phyloP scores from a whole-genome alignment of 768 basidiomycete species.

The Heimioporus sp. region DNA sequence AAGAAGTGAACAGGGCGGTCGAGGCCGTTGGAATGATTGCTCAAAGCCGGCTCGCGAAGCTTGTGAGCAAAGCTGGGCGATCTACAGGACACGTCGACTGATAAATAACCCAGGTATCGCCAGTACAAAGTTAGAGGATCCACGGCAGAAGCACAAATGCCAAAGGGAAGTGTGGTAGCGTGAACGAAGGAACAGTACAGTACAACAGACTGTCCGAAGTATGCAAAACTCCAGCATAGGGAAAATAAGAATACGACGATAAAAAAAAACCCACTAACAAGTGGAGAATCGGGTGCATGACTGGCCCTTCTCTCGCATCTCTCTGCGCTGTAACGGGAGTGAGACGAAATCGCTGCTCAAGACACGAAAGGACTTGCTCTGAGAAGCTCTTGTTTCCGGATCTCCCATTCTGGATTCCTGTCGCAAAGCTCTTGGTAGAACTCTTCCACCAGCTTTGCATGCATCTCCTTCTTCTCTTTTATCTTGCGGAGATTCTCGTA shows the following conservation, averaged over 20 bases:
- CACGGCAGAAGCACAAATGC: slow-evolving; percentile 9
- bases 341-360: slow-evolving; percentile 6
- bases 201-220: slow-evolving; percentile 29
- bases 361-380: slow-evolving; percentile 37
- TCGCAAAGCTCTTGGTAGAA: slow-evolving; percentile 55
- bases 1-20: slow-evolving; percentile 72
- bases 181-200: neutral
- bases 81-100: neutral
- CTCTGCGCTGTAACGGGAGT: slow-evolving; percentile 22
- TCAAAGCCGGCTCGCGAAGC: slow-evolving; percentile 54
- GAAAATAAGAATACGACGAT: slow-evolving; percentile 33
- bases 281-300: slow-evolving; percentile 17
- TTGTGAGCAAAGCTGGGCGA: slow-evolving; percentile 9
- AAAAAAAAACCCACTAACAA: slow-evolving; percentile 18
- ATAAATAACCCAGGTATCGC: slow-evolving; percentile 5
- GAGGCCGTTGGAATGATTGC: slow-evolving; percentile 75
- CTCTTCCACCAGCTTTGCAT: slow-evolving; percentile 46
- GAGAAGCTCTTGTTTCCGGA: slow-evolving; percentile 48
- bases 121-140: slow-evolving; percentile 14
- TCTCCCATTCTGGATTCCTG: slow-evolving; percentile 61
- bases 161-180: slow-evolving; percentile 4
- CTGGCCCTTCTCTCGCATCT: slow-evolving; percentile 28
- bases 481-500: slow-evolving; percentile 39
- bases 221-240: slow-evolving; percentile 14
- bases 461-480: slow-evolving; percentile 40